Conservation (phyloP, 805 yeast species). For the Myxozyma sirexii region DNA sequence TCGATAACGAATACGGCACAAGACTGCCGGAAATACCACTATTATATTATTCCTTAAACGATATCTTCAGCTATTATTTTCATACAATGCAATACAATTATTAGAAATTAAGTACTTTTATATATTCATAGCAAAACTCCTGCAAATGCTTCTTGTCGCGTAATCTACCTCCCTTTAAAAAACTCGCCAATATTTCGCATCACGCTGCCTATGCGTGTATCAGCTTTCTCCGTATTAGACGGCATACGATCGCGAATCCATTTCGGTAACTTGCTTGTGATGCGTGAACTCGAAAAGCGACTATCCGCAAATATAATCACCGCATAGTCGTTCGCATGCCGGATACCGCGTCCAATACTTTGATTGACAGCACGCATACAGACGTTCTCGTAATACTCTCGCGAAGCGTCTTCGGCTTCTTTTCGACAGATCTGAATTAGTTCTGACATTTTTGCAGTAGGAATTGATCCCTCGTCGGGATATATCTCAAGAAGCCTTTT, state of each 20-base stretch:
- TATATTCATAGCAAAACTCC: constrained; percentile 9
- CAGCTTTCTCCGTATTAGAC: not conserved
- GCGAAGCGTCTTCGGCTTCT: constrained; percentile 53
- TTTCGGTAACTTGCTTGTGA: constrained; percentile 63
- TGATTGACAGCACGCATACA: constrained; percentile 93
- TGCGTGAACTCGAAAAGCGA: constrained; percentile 53
- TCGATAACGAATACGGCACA: too few relatives aligned
- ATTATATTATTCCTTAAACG: too few relatives aligned
- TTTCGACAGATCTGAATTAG: constrained; percentile 41
- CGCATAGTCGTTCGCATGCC: constrained; percentile 82
- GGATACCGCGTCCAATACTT: constrained; percentile 86
- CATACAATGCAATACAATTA: too few relatives aligned
- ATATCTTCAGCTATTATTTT: too few relatives aligned
- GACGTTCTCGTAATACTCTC: constrained; percentile 72
- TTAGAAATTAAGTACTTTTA: too few relatives aligned
- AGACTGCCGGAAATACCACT: too few relatives aligned
- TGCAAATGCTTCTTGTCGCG: not conserved
- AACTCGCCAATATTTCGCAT: constrained; percentile 14
- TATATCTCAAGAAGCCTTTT: not conserved
- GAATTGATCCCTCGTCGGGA: not conserved
- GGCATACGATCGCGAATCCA: constrained; percentile 64
- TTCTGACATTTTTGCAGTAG: constrained; percentile 25
- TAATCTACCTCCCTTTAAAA: constrained; percentile 4
- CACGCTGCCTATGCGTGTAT: not conserved
- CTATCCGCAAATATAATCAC: constrained; percentile 70